Percentiles rank a stretch among this genome's conserved stretches.
These are phyloP conservation scores for Dissoconium aciculare DNA, from an alignment of 2,329 filamentous ascomycete species.

Conservation along the genomic window DNA sequence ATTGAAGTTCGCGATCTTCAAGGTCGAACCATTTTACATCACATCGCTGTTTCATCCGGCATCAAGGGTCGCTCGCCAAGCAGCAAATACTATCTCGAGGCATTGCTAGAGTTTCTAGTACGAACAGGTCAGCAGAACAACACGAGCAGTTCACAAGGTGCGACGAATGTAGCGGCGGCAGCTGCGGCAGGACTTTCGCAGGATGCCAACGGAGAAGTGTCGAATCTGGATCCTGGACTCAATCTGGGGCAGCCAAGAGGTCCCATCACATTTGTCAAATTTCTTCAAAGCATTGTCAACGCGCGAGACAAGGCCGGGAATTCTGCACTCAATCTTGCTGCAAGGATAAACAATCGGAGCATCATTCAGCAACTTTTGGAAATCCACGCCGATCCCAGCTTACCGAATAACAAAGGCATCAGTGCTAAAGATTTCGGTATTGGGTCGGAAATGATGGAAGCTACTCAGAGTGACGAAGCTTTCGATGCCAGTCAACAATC, in stretches of 20 bases:
- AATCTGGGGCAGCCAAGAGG: slow-evolving; percentile 25
- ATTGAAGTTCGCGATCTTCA: slow-evolving; percentile 84
- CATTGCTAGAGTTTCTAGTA: slow-evolving; percentile 84
- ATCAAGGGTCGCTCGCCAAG: slow-evolving; percentile 86
- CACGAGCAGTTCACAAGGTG: slow-evolving; percentile 21
- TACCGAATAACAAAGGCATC: slow-evolving; percentile 78
- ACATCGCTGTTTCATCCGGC: slow-evolving; percentile 89
- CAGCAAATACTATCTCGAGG: slow-evolving; percentile 91
- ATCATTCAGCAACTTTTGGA: slow-evolving; percentile 96
- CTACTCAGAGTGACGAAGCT: not conserved
- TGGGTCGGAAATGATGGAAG: slow-evolving; percentile 31
- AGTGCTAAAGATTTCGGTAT: slow-evolving; percentile 91
- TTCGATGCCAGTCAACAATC: slow-evolving; percentile 14
- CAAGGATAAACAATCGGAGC: slow-evolving; percentile 79
- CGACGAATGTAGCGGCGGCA: slow-evolving; percentile 40
- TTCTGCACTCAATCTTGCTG: slow-evolving; percentile 85
- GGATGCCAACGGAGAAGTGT: slow-evolving; percentile 16
- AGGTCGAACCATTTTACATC: slow-evolving; percentile 82
- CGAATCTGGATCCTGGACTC: slow-evolving; percentile 16
- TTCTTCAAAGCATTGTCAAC: slow-evolving; percentile 96
- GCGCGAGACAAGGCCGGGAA: slow-evolving; percentile 87
- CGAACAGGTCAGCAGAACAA: slow-evolving; percentile 42
- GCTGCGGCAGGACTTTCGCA: slow-evolving; percentile 12
- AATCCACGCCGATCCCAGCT: slow-evolving; percentile 83
- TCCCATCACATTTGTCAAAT: slow-evolving; percentile 74